Evolutionary conservation across 2,329 filamentous ascomycete species (phyloP).

Genomic region (Colletotrichum limetticola): DNA sequence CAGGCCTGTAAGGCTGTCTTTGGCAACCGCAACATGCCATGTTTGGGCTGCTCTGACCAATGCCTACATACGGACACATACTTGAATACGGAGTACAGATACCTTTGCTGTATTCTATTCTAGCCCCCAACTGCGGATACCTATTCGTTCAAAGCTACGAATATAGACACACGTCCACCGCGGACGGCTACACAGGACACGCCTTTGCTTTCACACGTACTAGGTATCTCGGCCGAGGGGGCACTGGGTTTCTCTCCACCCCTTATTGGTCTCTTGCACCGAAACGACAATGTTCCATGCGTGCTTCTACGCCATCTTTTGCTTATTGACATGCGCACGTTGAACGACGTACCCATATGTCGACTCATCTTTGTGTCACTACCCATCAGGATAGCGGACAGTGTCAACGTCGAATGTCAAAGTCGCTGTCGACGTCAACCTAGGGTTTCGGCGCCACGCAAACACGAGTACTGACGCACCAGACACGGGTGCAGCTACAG

Average conservation of each 20-base stretch:
- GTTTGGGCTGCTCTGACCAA: not conserved
- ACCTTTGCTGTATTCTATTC: not conserved
- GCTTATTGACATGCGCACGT: conserved; percentile 21
- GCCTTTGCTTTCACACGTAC: not conserved
- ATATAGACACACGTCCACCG: not conserved
- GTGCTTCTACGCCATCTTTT: conserved; percentile 12
- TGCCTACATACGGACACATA: not conserved
- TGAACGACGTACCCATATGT: conserved; percentile 12
- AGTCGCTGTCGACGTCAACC: conserved; percentile 16
- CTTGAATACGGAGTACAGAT: not conserved
- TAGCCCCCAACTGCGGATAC: not conserved
- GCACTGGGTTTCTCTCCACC: not conserved
- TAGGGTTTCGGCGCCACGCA: not conserved
- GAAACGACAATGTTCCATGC: conserved; percentile 7
- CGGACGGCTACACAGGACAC: not conserved
- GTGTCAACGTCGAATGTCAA: conserved; percentile 10
- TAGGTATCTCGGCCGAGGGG: not conserved
- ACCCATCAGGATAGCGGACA: not conserved
- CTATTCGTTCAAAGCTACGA: not conserved
- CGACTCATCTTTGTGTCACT: conserved; percentile 21
- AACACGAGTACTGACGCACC: not conserved
- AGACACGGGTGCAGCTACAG: not conserved
- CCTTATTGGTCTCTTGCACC: not conserved
- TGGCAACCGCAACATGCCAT: not conserved
- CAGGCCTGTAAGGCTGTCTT: not conserved